Evolutionary conservation across 208 protist species (phyloP), one percentile per base, ranked within the genome.

Genomic region (Leishmania lainsoni): DNA sequence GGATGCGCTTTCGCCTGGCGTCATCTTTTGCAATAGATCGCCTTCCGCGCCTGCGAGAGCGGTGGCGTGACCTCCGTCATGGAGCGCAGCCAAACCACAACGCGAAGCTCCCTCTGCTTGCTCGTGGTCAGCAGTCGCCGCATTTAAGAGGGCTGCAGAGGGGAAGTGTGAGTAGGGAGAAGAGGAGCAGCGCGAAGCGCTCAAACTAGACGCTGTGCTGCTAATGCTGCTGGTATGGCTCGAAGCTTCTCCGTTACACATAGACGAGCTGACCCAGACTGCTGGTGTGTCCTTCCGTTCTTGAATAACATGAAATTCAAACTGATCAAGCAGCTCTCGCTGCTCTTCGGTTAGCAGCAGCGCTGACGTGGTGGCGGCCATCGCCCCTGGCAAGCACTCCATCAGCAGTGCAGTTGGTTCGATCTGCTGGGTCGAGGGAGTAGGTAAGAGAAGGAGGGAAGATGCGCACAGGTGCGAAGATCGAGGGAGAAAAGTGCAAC

Each of bases 261-360:
- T 76, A 5, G n/a, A 48, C 35, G 75, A 17, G 59, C 8, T 35
- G 6, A 80, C 70, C 16, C n/a, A 48, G 6, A 84, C 5, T 10
- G 80, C 76, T n/a, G 70, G 49, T 1, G 76, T 77, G 48, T 76
- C 74, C 3, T 20, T 35, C 14, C 59, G 22, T 32, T 65, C 70
- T 12, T 73, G 29, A 63, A 84, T 76, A 32, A 70, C 54, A 20
- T 78, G 76, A 9, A 80, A 73, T 22, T 77, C 70, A 45, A 84
- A 84, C 69, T 80, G 68, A 22, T 70, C 81, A 0, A 84, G 76
- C 63, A 84, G 49, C 35, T 16, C 8, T 32, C 51, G 66, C 49
- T 84, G 76, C 81, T 75, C 81, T 14, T 59, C 76, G 22, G 70
- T 59, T 20, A 79, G 75, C 48, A 76, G 72, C 72, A n/a, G 29